Percentiles rank a stretch among this genome's conserved stretches.
Evolutionary conservation across 331 rosid genomes (phyloP).

Genomic region (Prunus yedoensis): DNA sequence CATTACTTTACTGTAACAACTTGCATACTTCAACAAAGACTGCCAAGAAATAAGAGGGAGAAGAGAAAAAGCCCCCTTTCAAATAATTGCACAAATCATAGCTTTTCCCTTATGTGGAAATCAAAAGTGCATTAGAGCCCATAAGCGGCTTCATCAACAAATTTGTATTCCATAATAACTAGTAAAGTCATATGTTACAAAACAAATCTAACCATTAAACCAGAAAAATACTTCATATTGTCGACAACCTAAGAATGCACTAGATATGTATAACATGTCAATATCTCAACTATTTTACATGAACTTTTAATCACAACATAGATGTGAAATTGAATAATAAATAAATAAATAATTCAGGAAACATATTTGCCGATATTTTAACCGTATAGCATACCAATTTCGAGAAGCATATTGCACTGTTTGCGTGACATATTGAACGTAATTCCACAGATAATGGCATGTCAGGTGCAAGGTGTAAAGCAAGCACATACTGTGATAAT

Average conservation of each 20-base stretch:
- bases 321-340: neutral
- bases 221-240: no score
- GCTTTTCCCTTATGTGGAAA: neutral
- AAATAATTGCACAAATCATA: neutral
- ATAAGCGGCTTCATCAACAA: neutral
- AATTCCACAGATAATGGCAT: slow-evolving; percentile 68
- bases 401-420: slow-evolving; percentile 69
- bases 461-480: slow-evolving; percentile 69
- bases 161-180: no score
- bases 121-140: neutral
- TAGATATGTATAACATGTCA: no score
- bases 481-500: slow-evolving; percentile 60
- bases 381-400: slow-evolving; percentile 54
- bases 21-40: no score
- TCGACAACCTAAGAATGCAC: no score
- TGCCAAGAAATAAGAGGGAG: no score
- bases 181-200: no score
- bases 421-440: slow-evolving; percentile 74
- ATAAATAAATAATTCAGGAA: neutral
- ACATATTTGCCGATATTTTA: no score
- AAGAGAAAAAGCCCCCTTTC: no score
- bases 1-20: no score
- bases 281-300: no score
- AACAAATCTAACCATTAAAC: no score
- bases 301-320: neutral